Conservation (phyloP, 495 filamentous ascomycete species). For the Podospora comata region DNA sequence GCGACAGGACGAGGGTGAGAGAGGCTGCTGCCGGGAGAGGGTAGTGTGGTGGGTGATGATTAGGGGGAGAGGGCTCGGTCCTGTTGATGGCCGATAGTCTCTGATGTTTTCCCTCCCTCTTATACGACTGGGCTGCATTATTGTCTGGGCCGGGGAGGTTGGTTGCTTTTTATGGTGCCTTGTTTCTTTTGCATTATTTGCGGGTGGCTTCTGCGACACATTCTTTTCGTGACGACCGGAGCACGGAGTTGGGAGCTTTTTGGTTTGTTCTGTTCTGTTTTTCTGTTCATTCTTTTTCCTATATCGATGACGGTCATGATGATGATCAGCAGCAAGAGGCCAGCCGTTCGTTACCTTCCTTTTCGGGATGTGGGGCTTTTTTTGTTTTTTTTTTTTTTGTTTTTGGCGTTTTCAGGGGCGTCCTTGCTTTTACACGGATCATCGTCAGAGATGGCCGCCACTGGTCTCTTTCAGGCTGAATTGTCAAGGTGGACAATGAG, state of each 20-base stretch:
- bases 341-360: slow-evolving; percentile 4
- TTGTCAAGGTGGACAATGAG: not conserved
- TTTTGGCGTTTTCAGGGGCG: not conserved
- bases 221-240: not conserved
- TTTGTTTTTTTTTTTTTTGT: not conserved
- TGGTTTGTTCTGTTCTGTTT: not conserved
- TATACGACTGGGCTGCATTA: not conserved
- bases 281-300: slow-evolving; percentile 1
- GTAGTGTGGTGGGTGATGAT: not conserved
- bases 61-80: not conserved
- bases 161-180: not conserved
- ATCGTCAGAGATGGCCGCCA: not conserved
- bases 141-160: not conserved
- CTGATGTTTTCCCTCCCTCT: not conserved
- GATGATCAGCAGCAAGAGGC: not conserved
- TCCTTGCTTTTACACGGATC: not conserved
- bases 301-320: not conserved
- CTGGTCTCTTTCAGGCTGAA: slow-evolving; percentile 5
- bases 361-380: not conserved
- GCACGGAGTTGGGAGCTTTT: not conserved
- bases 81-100: not conserved
- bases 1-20: slow-evolving; percentile 30
- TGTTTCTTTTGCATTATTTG: slow-evolving; percentile 15
- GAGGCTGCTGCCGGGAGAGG: not conserved
- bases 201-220: not conserved